phyloP scores from a whole-genome alignment of 2,329 filamentous ascomycete genomes.

The Celoporthe dispersa region DNA sequence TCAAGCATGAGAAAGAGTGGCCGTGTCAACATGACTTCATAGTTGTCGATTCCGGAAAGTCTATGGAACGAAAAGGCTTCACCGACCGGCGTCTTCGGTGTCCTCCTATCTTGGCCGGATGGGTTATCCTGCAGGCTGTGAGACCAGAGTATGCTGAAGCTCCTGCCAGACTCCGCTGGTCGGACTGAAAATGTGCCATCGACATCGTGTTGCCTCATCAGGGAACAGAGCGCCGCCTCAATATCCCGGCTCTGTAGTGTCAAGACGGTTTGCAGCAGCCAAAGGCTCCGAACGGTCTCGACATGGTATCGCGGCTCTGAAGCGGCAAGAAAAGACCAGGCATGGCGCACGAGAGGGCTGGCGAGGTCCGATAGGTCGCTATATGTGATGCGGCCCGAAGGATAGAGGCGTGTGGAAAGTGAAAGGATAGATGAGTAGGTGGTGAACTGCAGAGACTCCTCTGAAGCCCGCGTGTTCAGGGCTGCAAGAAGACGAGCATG shows the following conservation, averaged over 20 bases:
- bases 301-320: constrained; percentile 90
- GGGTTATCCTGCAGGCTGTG: constrained; percentile 70
- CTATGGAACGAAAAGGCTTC: constrained; percentile 44
- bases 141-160: constrained; percentile 81
- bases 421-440: constrained; percentile 63
- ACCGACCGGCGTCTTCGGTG: constrained; percentile 49
- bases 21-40: constrained; percentile 75
- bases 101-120: constrained; percentile 51
- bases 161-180: constrained; percentile 65
- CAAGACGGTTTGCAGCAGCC: constrained; percentile 80
- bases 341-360: constrained; percentile 67
- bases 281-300: constrained; percentile 83
- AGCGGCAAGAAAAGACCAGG: constrained; percentile 84
- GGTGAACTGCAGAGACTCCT: constrained; percentile 50
- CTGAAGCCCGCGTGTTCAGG: constrained; percentile 53
- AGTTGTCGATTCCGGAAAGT: constrained; percentile 63
- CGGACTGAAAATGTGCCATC: constrained; percentile 52
- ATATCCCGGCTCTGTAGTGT: constrained; percentile 71
- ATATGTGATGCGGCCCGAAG: constrained; percentile 54
- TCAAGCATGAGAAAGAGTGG: constrained; percentile 85
- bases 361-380: constrained; percentile 66
- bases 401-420: constrained; percentile 61
- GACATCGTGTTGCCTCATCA: constrained; percentile 64
- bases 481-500: constrained; percentile 54
- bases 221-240: constrained; percentile 74